Conservation (phyloP, 306 rosid genomes). For the Rosa rugosa region DNA sequence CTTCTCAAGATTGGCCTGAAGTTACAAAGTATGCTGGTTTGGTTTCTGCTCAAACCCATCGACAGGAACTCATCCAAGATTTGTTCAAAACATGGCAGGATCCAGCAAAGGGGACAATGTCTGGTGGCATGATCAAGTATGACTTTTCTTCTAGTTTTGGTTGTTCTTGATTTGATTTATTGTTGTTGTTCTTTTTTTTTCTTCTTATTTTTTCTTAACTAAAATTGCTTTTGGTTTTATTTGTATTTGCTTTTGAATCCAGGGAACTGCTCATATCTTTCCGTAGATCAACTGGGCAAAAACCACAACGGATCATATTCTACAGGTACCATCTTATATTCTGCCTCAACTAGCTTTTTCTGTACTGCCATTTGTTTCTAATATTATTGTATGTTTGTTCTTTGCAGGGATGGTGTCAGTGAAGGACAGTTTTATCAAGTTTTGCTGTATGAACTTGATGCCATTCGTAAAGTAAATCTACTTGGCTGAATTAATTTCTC, state of each 20-base stretch:
- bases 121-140: constrained; percentile 86
- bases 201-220: background rate
- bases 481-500: background rate
- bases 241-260: constrained; percentile 7
- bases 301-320: constrained; percentile 91
- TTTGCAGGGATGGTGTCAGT: constrained; percentile 90
- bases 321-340: constrained; percentile 52
- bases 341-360: background rate
- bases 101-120: constrained; percentile 63
- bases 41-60: constrained; percentile 75
- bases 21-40: constrained; percentile 77
- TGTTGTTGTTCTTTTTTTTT: background rate
- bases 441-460: constrained; percentile 70
- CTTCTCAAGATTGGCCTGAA: constrained; percentile 93
- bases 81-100: constrained; percentile 76
- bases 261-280: constrained; percentile 98
- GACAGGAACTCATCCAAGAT: constrained; percentile 79
- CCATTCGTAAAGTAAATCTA: constrained; percentile 57
- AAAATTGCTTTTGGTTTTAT: background rate
- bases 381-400: background rate
- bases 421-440: constrained; percentile 80
- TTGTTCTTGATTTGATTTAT: background rate
- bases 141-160: background rate
- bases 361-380: background rate
- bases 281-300: constrained; percentile 94